Evolutionary conservation across 2,329 filamentous ascomycete genomes (phyloP), one percentile per base, ranked within the genome.

Genomic region (Colletotrichum musicola): DNA sequence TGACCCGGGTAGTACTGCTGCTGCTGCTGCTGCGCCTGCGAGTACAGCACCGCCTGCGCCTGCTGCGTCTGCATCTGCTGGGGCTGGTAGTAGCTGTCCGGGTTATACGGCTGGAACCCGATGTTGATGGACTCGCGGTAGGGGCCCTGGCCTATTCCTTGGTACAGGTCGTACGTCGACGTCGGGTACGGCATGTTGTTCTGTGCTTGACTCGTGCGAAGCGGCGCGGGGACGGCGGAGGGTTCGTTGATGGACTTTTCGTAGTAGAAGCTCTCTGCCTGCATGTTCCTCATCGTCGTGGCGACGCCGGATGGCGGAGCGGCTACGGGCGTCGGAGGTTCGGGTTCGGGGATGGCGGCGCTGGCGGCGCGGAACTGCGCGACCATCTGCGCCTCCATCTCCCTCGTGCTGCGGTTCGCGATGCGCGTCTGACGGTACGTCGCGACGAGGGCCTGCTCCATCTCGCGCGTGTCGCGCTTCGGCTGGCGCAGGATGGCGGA

Each of bases 361-460:
- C 44, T 61, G 42, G 57, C 66, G 6, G 35, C 42, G 27, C 14
- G 51, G 55, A 53, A 66, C 38, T 66, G 66, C 14, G 62, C 55
- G 22, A 56, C 20, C 66, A 69, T 65, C 44, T 66, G 66, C 44
- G 60, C 66, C 44, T 69, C 66, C 66, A 69, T 69, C 50, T 66
- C 55, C 6, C 30, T 20, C 4, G 66, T 66, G 30, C 62, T 61
- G 35, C 62, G 66, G 22, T 69, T 61, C 18, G 66, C 66, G 13
- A 65, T 55, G 55, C 46, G 44, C 1, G 66, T 65, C 10, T 60
- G 66, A n/a, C 66, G 58, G 50, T 50, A 61, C 1, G 66, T 53
- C 7, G 55, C 56, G 62, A 69, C 55, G 13, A 66, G 18, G 49
- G 49, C 44, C 35, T 51, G 56, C 35, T 69, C 66, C 50, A 51